Evolutionary conservation across 1,139 yeast species (phyloP).

Genomic region (Hyphopichia buzzinii): DNA sequence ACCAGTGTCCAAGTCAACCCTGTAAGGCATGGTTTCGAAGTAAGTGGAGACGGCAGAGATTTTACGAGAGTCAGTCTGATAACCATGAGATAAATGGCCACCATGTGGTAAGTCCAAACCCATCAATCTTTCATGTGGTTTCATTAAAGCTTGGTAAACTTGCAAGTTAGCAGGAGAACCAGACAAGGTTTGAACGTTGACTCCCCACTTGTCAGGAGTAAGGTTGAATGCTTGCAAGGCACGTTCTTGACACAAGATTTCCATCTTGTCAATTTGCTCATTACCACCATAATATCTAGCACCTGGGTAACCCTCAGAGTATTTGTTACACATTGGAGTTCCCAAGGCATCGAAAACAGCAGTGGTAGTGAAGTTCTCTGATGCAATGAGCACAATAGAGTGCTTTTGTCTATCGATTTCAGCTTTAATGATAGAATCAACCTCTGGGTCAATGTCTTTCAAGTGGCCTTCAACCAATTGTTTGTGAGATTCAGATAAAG

Average conservation of each 20-base stretch:
- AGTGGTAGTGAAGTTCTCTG: constrained; percentile 95
- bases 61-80: constrained; percentile 93
- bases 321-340: constrained; percentile 92
- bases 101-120: constrained; percentile 98
- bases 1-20: constrained; percentile 88
- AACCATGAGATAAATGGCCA: constrained; percentile 97
- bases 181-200: constrained; percentile 91
- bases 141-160: constrained; percentile 92
- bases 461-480: constrained; percentile 67
- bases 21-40: constrained; percentile 98
- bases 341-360: constrained; percentile 97
- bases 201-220: constrained; percentile 91
- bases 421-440: constrained; percentile 75
- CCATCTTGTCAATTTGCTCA: constrained; percentile 93
- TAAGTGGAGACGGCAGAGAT: constrained; percentile 95
- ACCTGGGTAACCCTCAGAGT: constrained; percentile 87
- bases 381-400: constrained; percentile 90
- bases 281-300: constrained; percentile 90
- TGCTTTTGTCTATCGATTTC: constrained; percentile 94
- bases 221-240: constrained; percentile 85
- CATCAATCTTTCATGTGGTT: constrained; percentile 94
- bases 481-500: constrained; percentile 64
- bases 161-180: constrained; percentile 98
- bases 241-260: constrained; percentile 85
- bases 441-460: constrained; percentile 79